phyloP scores from a whole-genome alignment of 768 basidiomycete species.

The Boletus subcaerulescens region DNA sequence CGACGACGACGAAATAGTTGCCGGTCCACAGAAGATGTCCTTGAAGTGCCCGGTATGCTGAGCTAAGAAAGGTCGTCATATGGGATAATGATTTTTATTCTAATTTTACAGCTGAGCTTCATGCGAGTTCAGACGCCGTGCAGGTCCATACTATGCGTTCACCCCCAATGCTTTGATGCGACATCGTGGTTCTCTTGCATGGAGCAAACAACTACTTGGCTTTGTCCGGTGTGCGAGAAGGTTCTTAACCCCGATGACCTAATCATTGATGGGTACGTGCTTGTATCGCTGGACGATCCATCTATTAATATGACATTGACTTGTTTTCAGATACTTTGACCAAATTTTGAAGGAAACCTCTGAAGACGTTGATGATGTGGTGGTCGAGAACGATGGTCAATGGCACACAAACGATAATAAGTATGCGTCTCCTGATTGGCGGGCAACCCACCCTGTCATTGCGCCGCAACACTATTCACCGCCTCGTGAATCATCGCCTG shows the following conservation, averaged over 20 bases:
- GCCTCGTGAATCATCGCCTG: constrained; percentile 26
- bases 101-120: constrained; percentile 65
- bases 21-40: constrained; percentile 86
- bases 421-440: constrained; percentile 74
- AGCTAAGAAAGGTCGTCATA: not conserved
- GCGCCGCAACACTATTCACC: constrained; percentile 26
- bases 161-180: constrained; percentile 95
- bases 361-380: constrained; percentile 84
- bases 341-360: constrained; percentile 76
- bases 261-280: constrained; percentile 83
- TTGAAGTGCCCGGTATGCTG: constrained; percentile 87
- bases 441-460: constrained; percentile 45
- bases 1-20: constrained; percentile 89
- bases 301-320: not conserved
- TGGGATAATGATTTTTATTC: not conserved
- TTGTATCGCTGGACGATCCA: not conserved
- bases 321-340: constrained; percentile 72
- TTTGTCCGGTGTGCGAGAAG: constrained; percentile 91
- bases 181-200: constrained; percentile 92
- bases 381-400: constrained; percentile 91
- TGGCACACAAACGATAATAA: constrained; percentile 94
- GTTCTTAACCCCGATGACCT: constrained; percentile 75
- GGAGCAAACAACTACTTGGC: constrained; percentile 94
- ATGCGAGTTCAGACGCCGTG: constrained; percentile 81
- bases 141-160: constrained; percentile 84